These are phyloP conservation scores for Phytophthora sojae DNA, from an alignment of 352 stramenopile species.

Conservation along the genomic window DNA sequence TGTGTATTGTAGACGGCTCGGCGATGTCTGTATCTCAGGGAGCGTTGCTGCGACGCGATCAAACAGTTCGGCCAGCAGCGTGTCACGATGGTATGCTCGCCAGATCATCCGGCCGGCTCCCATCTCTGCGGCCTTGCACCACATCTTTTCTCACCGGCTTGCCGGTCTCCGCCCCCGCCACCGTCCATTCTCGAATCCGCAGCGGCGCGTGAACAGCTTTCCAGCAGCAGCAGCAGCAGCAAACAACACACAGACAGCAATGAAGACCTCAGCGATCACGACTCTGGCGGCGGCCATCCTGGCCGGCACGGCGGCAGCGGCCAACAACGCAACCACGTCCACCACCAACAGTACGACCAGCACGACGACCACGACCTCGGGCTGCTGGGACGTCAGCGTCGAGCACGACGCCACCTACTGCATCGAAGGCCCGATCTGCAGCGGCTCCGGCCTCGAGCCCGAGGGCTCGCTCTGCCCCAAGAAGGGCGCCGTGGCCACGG, in stretches of 20 bases:
- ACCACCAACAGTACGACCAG: not conserved
- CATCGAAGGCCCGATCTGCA: slow-evolving; percentile 55
- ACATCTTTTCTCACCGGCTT: slow-evolving; percentile 13
- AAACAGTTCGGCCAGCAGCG: slow-evolving; percentile 19
- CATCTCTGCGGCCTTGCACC: slow-evolving; percentile 18
- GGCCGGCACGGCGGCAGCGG: slow-evolving; percentile 4
- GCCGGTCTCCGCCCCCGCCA: not conserved
- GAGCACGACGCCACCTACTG: slow-evolving; percentile 59
- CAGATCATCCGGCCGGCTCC: slow-evolving; percentile 24
- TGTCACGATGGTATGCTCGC: slow-evolving; percentile 15
- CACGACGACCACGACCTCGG: slow-evolving; percentile 26
- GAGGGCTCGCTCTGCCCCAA: slow-evolving; percentile 46
- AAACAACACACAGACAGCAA: slow-evolving; percentile 12
- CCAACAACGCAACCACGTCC: not conserved
- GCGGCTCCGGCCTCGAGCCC: slow-evolving; percentile 33
- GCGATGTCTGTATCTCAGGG: slow-evolving; percentile 10
- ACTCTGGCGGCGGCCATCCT: slow-evolving; percentile 19
- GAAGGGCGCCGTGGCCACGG: slow-evolving; percentile 46
- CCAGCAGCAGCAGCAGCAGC: not conserved
- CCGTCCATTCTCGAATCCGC: slow-evolving; percentile 34
- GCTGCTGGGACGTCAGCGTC: slow-evolving; percentile 46
- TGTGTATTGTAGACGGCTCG: not conserved
- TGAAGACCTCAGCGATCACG: slow-evolving; percentile 27
- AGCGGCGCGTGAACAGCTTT: not conserved
- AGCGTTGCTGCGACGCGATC: slow-evolving; percentile 12